Conservation (phyloP, 202 grass and related monocot genomes). For the Brachypodium distachyon region DNA sequence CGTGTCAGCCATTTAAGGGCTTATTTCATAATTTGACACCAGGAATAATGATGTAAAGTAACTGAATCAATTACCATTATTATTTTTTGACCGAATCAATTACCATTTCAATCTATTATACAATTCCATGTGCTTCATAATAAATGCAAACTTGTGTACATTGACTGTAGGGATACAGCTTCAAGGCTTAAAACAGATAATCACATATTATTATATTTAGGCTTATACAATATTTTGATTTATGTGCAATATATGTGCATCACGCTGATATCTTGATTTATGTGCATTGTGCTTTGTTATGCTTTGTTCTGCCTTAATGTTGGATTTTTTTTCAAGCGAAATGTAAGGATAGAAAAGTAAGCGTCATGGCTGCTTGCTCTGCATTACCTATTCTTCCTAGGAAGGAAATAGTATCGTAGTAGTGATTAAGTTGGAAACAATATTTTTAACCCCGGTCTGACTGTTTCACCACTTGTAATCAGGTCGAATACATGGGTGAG, state of each 20-base stretch:
- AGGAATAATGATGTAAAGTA: neutral
- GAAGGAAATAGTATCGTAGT: neutral
- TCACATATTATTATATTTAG: neutral
- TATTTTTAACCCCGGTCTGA: constrained; percentile 6
- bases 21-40: neutral
- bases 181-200: neutral
- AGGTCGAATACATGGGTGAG: constrained; percentile 93
- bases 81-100: neutral
- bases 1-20: neutral
- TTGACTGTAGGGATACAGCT: neutral
- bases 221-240: neutral
- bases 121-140: neutral
- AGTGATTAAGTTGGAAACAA: neutral
- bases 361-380: neutral
- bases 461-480: constrained; percentile 20
- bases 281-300: neutral
- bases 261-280: neutral
- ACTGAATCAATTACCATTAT: neutral
- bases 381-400: neutral
- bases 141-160: neutral
- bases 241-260: neutral
- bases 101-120: neutral
- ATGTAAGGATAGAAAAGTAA: neutral
- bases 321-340: neutral
- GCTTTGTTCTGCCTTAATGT: neutral